Conservation (phyloP, 1,284 basidiomycete genomes). For the Exobasidium rhododendri region DNA sequence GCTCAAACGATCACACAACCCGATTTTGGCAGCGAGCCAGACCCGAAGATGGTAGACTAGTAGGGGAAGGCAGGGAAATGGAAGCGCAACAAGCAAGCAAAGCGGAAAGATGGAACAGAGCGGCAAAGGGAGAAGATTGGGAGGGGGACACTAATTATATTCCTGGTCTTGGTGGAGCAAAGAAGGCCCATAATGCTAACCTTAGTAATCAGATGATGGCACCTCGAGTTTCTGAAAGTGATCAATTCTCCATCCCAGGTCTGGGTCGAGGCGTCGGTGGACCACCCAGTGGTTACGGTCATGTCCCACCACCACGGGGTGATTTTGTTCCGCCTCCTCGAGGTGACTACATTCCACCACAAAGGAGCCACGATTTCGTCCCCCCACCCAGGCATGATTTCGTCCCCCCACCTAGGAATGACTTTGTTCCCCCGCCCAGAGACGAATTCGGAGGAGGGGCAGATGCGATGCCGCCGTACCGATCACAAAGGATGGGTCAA, state of each 20-base stretch:
- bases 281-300: background rate
- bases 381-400: background rate
- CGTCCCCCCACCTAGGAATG: background rate
- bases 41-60: conserved; percentile 60
- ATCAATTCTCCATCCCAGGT: background rate
- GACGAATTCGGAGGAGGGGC: background rate
- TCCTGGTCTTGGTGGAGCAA: conserved; percentile 12
- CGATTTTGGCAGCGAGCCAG: conserved; percentile 91
- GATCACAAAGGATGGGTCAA: too few relatives aligned
- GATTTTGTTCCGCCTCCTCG: background rate
- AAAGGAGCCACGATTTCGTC: background rate
- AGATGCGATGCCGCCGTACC: too few relatives aligned
- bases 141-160: conserved; percentile 13
- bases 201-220: background rate
- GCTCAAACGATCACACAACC: conserved; percentile 94
- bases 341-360: background rate
- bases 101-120: conserved; percentile 6
- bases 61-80: background rate
- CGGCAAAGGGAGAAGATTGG: conserved; percentile 10
- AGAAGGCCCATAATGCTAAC: background rate
- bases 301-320: background rate
- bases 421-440: background rate
- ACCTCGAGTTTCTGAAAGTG: background rate
- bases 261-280: background rate
- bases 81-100: conserved; percentile 7